Percentiles rank a stretch among this genome's conserved stretches.
These are phyloP conservation scores for Nemania sp. DNA, from an alignment of 2,329 filamentous ascomycete genomes.

Conservation along the genomic window DNA sequence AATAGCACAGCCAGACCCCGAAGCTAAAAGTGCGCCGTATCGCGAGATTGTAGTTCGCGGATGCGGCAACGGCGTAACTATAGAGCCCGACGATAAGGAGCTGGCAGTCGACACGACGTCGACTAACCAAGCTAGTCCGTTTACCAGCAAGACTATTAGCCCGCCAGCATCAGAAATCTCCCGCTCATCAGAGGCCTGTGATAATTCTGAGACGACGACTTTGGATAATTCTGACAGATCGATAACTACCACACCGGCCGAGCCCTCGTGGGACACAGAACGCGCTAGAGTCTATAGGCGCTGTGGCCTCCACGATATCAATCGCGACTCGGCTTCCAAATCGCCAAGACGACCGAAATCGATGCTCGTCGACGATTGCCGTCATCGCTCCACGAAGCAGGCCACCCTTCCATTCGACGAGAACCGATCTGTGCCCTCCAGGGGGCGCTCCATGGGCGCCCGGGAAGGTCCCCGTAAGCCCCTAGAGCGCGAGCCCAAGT, in stretches of 20 bases:
- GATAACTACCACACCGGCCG: slow-evolving; percentile 24
- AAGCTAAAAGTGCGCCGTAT: slow-evolving; percentile 49
- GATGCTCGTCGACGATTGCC: not conserved
- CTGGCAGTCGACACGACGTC: slow-evolving; percentile 5
- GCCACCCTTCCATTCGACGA: not conserved
- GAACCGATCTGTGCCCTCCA: not conserved
- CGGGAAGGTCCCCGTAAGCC: not conserved
- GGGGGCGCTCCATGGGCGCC: not conserved
- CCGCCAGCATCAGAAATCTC: slow-evolving; percentile 33
- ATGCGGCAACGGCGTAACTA: slow-evolving; percentile 66
- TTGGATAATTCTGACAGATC: slow-evolving; percentile 43
- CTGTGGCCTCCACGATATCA: slow-evolving; percentile 21
- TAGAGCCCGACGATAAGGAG: slow-evolving; percentile 42
- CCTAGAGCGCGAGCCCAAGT: slow-evolving; percentile 35
- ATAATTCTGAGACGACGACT: slow-evolving; percentile 40
- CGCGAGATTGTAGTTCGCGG: slow-evolving; percentile 66
- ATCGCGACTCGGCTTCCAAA: not conserved
- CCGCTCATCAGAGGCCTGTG: slow-evolving; percentile 30
- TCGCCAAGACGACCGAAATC: not conserved
- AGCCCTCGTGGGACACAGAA: slow-evolving; percentile 3
- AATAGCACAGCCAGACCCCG: slow-evolving; percentile 4
- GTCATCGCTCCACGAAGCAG: slow-evolving; percentile 15
- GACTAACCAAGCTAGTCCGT: not conserved
- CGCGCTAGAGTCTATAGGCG: slow-evolving; percentile 18
- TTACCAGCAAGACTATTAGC: slow-evolving; percentile 27